phyloP scores from a whole-genome alignment of 2,329 filamentous ascomycete species.

The Aureobasidium vineae region DNA sequence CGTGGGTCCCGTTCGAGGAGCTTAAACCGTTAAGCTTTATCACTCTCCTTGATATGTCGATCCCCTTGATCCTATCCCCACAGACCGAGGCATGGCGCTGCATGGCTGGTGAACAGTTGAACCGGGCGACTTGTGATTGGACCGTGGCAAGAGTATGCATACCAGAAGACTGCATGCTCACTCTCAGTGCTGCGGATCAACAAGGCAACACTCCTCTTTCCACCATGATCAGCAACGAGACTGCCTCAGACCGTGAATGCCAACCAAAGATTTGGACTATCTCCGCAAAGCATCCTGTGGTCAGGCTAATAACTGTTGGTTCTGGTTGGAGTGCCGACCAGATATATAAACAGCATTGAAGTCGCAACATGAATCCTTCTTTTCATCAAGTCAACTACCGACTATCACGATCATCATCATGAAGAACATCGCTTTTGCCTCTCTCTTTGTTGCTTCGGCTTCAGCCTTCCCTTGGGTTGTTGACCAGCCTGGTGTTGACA shows the following conservation, averaged over 20 bases:
- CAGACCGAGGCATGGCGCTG: constrained; percentile 23
- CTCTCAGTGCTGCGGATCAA: neutral
- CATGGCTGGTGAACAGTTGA: neutral
- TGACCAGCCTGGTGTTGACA: constrained; percentile 41
- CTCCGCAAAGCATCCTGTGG: neutral
- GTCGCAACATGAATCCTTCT: neutral
- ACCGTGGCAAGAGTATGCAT: neutral
- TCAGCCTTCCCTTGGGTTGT: constrained; percentile 44
- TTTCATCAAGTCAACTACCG: constrained; percentile 1
- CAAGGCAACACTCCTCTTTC: constrained; percentile 5
- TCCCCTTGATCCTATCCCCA: neutral
- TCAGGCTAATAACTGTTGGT: neutral
- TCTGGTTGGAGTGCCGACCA: neutral
- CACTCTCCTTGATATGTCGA: neutral
- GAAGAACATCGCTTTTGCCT: constrained; percentile 32
- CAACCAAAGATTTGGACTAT: neutral
- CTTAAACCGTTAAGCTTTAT: constrained; percentile 19
- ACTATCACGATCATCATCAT: constrained; percentile 28
- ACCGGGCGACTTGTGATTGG: neutral
- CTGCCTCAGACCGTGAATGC: neutral
- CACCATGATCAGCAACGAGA: neutral
- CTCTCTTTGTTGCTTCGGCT: constrained; percentile 33
- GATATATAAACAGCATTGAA: constrained; percentile 9
- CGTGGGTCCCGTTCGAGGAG: neutral
- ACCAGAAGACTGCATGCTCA: neutral